These are phyloP conservation scores for Fraxinus baroniana DNA, from an alignment of 305 asterid genomes.

Conservation along the genomic window DNA sequence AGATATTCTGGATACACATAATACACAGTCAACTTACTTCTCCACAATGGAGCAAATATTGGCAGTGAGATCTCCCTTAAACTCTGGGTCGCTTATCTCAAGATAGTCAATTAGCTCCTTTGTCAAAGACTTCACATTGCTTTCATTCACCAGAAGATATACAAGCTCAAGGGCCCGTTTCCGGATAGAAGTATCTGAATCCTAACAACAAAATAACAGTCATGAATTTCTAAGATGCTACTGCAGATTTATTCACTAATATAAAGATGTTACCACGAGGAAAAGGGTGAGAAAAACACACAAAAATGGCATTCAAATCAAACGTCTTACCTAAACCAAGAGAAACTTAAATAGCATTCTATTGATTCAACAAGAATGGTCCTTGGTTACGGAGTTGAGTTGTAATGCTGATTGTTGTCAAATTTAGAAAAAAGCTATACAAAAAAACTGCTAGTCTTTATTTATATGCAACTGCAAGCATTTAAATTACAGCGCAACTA, in stretches of 20 bases:
- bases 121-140: constrained; percentile 79
- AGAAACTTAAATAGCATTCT: neutral
- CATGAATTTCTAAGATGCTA: constrained; percentile 26
- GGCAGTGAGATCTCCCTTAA: constrained; percentile 86
- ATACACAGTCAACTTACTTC: constrained; percentile 60
- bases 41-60: constrained; percentile 98
- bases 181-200: constrained; percentile 96
- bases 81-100: constrained; percentile 81
- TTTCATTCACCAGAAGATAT: constrained; percentile 87
- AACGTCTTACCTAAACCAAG: neutral
- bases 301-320: neutral
- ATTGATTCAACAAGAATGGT: constrained; percentile 6
- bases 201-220: constrained; percentile 57
- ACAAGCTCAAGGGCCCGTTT: constrained; percentile 98
- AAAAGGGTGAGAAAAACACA: neutral
- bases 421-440: neutral
- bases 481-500: constrained; percentile 11
- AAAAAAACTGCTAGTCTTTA: neutral
- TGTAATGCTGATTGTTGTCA: neutral
- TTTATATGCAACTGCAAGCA: neutral
- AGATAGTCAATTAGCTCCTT: constrained; percentile 91
- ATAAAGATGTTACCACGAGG: neutral
- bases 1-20: neutral
- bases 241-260: constrained; percentile 4
- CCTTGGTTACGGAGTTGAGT: neutral